phyloP scores from a whole-genome alignment of 202 grass and related monocot species.

The Musa balbisiana region DNA sequence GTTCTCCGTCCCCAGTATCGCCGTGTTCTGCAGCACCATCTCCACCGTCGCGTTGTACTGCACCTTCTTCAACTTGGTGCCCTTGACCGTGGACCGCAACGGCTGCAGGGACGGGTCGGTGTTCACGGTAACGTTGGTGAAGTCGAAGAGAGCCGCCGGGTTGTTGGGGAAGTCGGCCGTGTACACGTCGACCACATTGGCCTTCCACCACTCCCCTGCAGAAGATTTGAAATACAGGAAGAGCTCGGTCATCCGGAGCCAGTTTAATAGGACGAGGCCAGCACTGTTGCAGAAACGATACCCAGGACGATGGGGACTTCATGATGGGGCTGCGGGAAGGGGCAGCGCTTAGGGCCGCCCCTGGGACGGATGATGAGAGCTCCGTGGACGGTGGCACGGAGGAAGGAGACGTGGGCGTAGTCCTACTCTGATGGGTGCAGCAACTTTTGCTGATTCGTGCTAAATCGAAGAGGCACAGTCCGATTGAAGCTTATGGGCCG shows the following conservation, averaged over 20 bases:
- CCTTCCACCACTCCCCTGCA: constrained; percentile 80
- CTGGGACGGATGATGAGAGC: constrained; percentile 46
- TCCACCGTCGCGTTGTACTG: constrained; percentile 59
- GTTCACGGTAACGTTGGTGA: constrained; percentile 28
- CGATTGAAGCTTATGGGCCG: too few relatives aligned
- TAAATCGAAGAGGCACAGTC: too few relatives aligned
- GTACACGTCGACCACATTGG: constrained; percentile 35
- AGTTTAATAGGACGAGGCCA: too few relatives aligned
- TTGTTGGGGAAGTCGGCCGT: constrained; percentile 46
- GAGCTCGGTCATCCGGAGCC: too few relatives aligned
- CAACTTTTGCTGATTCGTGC: too few relatives aligned
- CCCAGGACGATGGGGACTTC: constrained; percentile 45
- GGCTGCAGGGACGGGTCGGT: neutral
- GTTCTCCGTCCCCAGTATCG: constrained; percentile 56
- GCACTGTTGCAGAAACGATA: neutral
- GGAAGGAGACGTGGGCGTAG: neutral
- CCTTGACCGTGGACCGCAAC: constrained; percentile 26
- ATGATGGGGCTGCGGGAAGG: constrained; percentile 42
- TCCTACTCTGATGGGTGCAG: too few relatives aligned
- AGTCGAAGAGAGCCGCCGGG: constrained; percentile 45
- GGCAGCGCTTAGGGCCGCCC: constrained; percentile 28
- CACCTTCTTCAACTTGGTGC: constrained; percentile 49
- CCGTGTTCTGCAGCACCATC: constrained; percentile 81
- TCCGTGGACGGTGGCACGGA: constrained; percentile 53
- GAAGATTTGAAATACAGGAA: neutral